Percentiles rank a stretch among this genome's conserved stretches.
phyloP scores from a whole-genome alignment of 202 grass and related monocot genomes.

The Carex arenaria region DNA sequence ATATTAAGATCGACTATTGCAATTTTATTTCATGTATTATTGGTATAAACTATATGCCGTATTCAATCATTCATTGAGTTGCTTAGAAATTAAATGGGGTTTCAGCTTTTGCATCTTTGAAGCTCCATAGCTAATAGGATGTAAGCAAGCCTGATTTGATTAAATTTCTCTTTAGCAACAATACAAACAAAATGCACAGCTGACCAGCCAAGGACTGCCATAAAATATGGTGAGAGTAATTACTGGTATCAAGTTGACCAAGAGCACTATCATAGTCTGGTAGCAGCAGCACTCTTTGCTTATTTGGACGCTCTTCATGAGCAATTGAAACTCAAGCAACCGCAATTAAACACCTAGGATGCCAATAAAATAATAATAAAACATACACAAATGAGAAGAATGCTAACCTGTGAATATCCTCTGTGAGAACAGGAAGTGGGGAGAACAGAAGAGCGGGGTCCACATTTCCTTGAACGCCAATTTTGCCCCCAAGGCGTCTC shows the following conservation, averaged over 20 bases:
- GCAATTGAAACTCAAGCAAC: background rate
- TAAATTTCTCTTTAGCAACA: background rate
- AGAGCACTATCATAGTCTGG: background rate
- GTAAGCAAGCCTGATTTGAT: background rate
- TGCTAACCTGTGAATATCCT: constrained; percentile 87
- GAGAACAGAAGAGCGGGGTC: constrained; percentile 86
- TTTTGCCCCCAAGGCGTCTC: constrained; percentile 59
- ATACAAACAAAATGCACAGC: background rate
- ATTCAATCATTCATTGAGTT: background rate
- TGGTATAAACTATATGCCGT: background rate
- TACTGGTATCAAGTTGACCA: background rate
- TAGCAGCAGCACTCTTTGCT: background rate
- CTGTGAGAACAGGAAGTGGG: constrained; percentile 65
- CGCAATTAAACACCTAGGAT: background rate
- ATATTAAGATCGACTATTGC: background rate
- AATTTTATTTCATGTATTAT: background rate
- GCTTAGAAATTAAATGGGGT: background rate
- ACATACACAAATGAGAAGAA: background rate
- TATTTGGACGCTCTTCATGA: background rate
- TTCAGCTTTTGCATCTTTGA: background rate
- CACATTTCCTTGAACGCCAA: constrained; percentile 89
- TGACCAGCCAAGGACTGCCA: background rate
- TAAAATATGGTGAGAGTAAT: background rate
- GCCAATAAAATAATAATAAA: background rate
- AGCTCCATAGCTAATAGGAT: background rate